Conservation (phyloP, 2,329 filamentous ascomycete species). For the Fragosphaeria purpurea region DNA sequence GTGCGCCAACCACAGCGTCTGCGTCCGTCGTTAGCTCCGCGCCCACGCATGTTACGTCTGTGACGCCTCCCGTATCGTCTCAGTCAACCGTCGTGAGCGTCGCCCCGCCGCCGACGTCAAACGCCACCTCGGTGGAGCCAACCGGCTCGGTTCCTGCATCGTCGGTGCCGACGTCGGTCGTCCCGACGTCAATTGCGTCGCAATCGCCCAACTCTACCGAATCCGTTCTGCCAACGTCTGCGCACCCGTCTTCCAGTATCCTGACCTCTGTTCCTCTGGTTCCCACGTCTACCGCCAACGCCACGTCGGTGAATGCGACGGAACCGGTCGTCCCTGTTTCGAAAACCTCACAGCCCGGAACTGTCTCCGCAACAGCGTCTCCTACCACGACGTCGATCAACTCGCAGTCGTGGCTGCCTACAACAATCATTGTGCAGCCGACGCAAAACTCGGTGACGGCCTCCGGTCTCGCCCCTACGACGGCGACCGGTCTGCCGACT, state of each 20-base stretch:
- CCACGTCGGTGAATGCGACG: slow-evolving; percentile 12
- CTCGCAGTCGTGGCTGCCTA: slow-evolving; percentile 37
- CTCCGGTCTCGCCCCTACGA: slow-evolving; percentile 28
- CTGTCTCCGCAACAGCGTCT: neutral
- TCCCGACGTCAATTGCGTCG: neutral
- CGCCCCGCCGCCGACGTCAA: slow-evolving; percentile 1
- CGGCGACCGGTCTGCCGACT: slow-evolving; percentile 48
- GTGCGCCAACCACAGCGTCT: neutral
- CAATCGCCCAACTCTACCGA: slow-evolving; percentile 2
- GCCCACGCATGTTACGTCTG: neutral
- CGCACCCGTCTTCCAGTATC: neutral
- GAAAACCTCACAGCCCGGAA: neutral
- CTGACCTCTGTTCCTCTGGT: slow-evolving; percentile 4
- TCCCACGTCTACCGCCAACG: neutral
- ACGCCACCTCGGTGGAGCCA: slow-evolving; percentile 2
- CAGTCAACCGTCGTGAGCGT: neutral
- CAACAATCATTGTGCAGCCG: slow-evolving; percentile 49
- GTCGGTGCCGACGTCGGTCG: neutral
- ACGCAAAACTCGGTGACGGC: slow-evolving; percentile 31
- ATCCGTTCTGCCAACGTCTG: neutral
- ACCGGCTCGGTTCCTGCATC: slow-evolving; percentile 3
- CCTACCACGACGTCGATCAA: neutral
- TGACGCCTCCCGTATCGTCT: slow-evolving; percentile 1
- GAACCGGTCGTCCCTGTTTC: neutral
- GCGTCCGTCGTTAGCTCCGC: neutral